Evolutionary conservation across 139 green algal genomes (phyloP).

Genomic region (Yamagishiella unicocca): DNA sequence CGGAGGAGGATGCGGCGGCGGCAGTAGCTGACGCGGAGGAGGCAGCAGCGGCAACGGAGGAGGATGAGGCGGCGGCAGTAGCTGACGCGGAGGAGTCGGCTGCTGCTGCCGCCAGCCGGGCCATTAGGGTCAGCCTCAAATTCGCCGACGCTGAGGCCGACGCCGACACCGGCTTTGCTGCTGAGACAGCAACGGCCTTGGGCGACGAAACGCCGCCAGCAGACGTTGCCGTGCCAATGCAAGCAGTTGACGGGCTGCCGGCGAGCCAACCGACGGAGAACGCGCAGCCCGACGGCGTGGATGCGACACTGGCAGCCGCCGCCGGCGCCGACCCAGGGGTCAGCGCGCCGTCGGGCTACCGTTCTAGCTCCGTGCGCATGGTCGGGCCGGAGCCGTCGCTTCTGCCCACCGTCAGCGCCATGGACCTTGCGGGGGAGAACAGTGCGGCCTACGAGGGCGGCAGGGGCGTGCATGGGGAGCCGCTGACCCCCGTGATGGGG

Average conservation of each 20-base stretch:
- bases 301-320: no score
- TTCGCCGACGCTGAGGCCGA: neutral
- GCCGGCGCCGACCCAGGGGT: neutral
- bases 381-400: neutral
- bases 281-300: no score
- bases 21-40: neutral
- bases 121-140: neutral
- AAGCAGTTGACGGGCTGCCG: no score
- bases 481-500: neutral
- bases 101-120: neutral
- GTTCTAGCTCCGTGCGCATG: neutral
- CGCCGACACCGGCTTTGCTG: neutral
- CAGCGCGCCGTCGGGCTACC: neutral
- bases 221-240: no score
- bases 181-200: neutral
- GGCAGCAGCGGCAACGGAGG: neutral
- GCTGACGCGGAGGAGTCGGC: neutral
- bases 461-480: neutral
- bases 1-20: neutral
- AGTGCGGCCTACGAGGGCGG: neutral
- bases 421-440: constrained; percentile 4
- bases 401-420: neutral
- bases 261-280: no score
- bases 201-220: no score
- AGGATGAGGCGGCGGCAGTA: neutral